A percentile compares a stretch with the other conserved stretches of the same genome.
phyloP scores from a whole-genome alignment of 305 asterid species.

The Rubia balearica region DNA sequence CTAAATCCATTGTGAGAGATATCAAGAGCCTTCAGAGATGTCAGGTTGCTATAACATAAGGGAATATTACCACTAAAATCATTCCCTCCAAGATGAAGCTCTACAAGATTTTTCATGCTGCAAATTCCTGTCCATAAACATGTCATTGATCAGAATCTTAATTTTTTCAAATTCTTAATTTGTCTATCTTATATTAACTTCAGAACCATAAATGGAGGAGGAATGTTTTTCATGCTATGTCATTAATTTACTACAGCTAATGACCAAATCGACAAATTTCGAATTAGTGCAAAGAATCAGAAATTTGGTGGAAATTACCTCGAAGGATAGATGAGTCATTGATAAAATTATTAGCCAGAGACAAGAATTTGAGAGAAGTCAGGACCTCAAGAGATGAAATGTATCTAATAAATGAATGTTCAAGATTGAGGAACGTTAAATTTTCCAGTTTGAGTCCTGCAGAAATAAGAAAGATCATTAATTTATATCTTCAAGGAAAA shows the following conservation, averaged over 20 bases:
- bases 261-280: not conserved
- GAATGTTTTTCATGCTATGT: not conserved
- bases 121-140: slow-evolving; percentile 17
- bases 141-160: not conserved
- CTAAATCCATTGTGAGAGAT: slow-evolving; percentile 13
- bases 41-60: slow-evolving; percentile 13
- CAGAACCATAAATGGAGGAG: not conserved
- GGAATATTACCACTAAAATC: slow-evolving; percentile 14
- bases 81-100: slow-evolving; percentile 14
- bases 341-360: not conserved
- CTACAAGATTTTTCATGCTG: slow-evolving; percentile 15
- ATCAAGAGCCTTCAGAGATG: slow-evolving; percentile 16
- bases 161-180: not conserved
- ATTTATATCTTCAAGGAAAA: not conserved
- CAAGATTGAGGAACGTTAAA: not conserved
- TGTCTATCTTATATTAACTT: not conserved
- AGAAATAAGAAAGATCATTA: not conserved
- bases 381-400: not conserved
- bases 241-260: too few relatives aligned
- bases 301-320: not conserved
- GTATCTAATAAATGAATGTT: not conserved
- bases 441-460: not conserved
- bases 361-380: slow-evolving; percentile 1
- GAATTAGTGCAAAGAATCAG: not conserved
- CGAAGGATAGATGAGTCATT: not conserved